Evolutionary conservation across 257 asterid genomes (phyloP).

Genomic region (Solanum arcanum): DNA sequence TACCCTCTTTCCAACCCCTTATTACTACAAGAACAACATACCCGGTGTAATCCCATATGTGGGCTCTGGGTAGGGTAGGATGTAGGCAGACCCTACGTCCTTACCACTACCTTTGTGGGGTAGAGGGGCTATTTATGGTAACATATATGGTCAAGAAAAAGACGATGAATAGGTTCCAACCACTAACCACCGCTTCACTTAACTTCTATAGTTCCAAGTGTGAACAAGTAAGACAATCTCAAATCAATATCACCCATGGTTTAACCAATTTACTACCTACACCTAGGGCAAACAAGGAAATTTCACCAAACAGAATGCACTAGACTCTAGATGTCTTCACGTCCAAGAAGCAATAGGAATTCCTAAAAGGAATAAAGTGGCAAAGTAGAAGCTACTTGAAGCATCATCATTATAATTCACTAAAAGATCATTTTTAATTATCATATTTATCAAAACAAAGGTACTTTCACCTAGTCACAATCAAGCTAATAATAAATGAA

Average conservation of each 20-base stretch:
- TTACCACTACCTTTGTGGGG: background rate
- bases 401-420: background rate
- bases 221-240: background rate
- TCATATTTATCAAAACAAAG: background rate
- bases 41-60: background rate
- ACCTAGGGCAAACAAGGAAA: background rate
- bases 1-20: background rate
- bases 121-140: background rate
- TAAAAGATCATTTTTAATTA: background rate
- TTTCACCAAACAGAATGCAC: background rate
- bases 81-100: background rate
- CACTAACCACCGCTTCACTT: background rate
- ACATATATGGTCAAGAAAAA: background rate
- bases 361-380: background rate
- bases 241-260: background rate
- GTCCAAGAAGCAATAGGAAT: background rate
- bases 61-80: background rate
- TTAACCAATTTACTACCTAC: background rate
- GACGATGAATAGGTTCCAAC: background rate
- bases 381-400: background rate
- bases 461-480: background rate
- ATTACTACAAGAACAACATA: background rate
- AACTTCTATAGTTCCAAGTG: background rate
- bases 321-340: background rate
- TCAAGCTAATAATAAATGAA: background rate